Evolutionary conservation across 306 rosid species (phyloP).

Genomic region (Lathyrus sativus): DNA sequence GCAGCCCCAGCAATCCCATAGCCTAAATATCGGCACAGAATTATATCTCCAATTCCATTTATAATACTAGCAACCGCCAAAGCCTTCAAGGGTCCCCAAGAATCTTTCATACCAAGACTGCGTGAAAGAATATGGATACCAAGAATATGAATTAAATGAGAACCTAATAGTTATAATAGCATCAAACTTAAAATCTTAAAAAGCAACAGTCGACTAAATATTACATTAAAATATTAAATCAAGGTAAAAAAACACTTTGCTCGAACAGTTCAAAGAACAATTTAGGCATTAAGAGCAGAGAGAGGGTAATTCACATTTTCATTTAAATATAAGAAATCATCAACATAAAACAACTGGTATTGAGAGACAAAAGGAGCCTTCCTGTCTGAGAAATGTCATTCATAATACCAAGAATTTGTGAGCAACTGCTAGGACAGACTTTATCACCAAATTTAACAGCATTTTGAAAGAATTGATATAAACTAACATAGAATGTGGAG

Average conservation of each 20-base stretch:
- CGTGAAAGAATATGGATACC: slow-evolving; percentile 2
- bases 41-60: slow-evolving; percentile 69
- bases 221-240: slow-evolving; percentile 9
- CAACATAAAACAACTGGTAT: background rate
- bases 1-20: slow-evolving; percentile 89
- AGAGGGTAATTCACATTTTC: slow-evolving; percentile 18
- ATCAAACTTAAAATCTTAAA: slow-evolving; percentile 12
- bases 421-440: background rate
- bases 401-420: slow-evolving; percentile 1
- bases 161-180: background rate
- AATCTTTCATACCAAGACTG: slow-evolving; percentile 96
- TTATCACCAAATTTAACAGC: slow-evolving; percentile 28
- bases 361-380: slow-evolving; percentile 4
- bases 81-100: slow-evolving; percentile 86
- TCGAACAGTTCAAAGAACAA: slow-evolving; percentile 20
- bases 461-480: background rate
- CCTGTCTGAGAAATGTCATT: slow-evolving; percentile 17
- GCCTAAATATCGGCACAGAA: slow-evolving; percentile 56
- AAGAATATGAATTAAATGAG: slow-evolving; percentile 20
- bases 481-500: slow-evolving; percentile 17
- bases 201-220: background rate
- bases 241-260: slow-evolving; percentile 23
- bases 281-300: slow-evolving; percentile 15
- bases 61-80: slow-evolving; percentile 65
- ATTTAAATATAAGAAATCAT: slow-evolving; percentile 20